These are phyloP conservation scores for Pulveroboletus sp. DNA, from an alignment of 768 basidiomycete genomes.

Conservation along the genomic window DNA sequence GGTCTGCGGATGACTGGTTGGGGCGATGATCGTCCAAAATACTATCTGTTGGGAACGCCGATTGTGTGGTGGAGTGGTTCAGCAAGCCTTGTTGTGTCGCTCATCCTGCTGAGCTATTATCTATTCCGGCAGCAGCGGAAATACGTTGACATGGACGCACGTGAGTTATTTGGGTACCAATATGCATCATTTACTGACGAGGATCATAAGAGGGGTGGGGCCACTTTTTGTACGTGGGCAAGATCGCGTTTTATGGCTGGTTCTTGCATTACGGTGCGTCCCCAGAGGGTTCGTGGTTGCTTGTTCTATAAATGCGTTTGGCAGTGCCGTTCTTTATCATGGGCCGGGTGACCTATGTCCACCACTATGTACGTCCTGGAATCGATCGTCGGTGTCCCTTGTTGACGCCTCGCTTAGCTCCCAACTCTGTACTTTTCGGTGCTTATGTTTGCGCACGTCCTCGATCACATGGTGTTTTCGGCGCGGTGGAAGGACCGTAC, in stretches of 20 bases:
- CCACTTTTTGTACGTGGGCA: conserved; percentile 89
- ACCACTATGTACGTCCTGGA: conserved; percentile 78
- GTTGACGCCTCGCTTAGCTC: conserved; percentile 46
- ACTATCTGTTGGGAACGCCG: conserved; percentile 92
- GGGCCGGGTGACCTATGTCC: conserved; percentile 95
- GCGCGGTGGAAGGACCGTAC: conserved; percentile 61
- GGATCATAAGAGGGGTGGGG: conserved; percentile 81
- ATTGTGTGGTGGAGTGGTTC: conserved; percentile 88
- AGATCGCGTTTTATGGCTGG: conserved; percentile 92
- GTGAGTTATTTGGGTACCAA: conserved; percentile 44
- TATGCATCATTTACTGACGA: conserved; percentile 1
- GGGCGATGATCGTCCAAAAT: conserved; percentile 85
- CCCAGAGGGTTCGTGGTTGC: background rate
- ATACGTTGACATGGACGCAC: conserved; percentile 86
- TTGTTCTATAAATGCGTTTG: conserved; percentile 1
- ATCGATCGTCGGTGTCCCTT: background rate
- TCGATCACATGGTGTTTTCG: conserved; percentile 92
- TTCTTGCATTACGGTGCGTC: conserved; percentile 80
- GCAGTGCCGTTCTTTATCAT: conserved; percentile 95
- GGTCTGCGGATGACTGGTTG: conserved; percentile 98
- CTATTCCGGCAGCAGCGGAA: conserved; percentile 82
- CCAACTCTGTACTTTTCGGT: conserved; percentile 98
- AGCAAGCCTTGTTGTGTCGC: conserved; percentile 56
- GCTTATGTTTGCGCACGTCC: conserved; percentile 83
- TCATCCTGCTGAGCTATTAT: conserved; percentile 61